Conservation (phyloP, 2,329 filamentous ascomycete genomes). For the Cladophialophora carrionii region DNA sequence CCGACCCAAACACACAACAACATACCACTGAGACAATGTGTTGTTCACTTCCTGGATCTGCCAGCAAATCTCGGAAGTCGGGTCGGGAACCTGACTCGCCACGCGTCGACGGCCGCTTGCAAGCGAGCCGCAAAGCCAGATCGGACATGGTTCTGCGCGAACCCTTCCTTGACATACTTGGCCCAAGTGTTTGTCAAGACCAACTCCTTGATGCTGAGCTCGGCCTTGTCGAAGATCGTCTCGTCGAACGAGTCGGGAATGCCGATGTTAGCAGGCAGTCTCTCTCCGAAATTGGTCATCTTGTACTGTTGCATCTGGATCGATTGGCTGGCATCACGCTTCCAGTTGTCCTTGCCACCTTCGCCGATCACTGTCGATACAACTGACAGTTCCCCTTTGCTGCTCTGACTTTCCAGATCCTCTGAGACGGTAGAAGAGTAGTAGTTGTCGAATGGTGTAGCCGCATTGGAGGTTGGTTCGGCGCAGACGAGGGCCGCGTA, state of each 20-base stretch:
- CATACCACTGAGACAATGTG: background rate
- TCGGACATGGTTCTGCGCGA: conserved; percentile 31
- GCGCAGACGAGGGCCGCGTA: conserved; percentile 51
- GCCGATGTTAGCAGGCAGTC: conserved; percentile 43
- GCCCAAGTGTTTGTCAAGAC: conserved; percentile 71
- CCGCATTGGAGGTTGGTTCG: conserved; percentile 49
- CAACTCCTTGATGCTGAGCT: conserved; percentile 66
- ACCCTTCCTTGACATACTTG: conserved; percentile 44
- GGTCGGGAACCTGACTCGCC: conserved; percentile 16
- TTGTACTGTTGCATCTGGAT: conserved; percentile 33
- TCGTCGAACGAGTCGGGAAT: conserved; percentile 54
- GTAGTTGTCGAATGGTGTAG: conserved; percentile 44
- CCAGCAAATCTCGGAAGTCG: conserved; percentile 17
- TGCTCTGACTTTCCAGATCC: conserved; percentile 35
- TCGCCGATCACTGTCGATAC: conserved; percentile 28
- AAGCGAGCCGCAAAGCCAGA: conserved; percentile 19
- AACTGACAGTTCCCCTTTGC: conserved; percentile 32
- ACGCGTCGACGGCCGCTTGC: conserved; percentile 20
- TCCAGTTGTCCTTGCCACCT: conserved; percentile 20
- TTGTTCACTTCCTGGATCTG: conserved; percentile 14
- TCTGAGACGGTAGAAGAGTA: conserved; percentile 38
- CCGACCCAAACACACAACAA: conserved; percentile 2
- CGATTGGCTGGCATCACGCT: conserved; percentile 8
- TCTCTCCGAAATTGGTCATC: conserved; percentile 40
- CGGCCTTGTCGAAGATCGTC: conserved; percentile 62